Base-by-base conservation (phyloP, 176 grass and related monocot genomes). In the Musa troglodytarum region DNA sequence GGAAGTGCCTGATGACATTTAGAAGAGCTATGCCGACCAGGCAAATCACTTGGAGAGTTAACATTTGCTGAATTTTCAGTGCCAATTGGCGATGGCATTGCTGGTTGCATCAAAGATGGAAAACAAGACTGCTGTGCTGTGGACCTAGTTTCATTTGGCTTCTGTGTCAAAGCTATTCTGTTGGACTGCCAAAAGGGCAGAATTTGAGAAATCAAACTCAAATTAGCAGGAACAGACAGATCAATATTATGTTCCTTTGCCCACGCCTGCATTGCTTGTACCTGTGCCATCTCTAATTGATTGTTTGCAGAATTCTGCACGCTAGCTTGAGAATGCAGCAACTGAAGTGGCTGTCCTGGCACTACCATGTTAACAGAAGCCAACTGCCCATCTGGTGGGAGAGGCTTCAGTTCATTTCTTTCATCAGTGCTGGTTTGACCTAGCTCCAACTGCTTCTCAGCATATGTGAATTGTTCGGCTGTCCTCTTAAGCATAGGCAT, bases 191-290 rank as follows among this genome's bases (percentile, higher is more conserved):
- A 88, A 17, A 87, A 58, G 0, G 89, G 94, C 58, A 93, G 58
- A 56, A 99, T 20, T 83, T 99, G 96, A 78, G 91, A 84, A 77
- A 99, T 76, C 65, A 86, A 71, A 80, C 65, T 89, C 61, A 85
- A 72, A 63, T 92, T 92, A 64, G 91, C 88, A 76, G 96, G 86
- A 88, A 87, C 84, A 56, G 96, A 88, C 69, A 99, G 78, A 63
- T 92, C 96, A 1, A 99, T 17, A 19, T 94, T 94, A 68, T 88
- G 63, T 53, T 94, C 86, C 74, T 94, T 94, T 53, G 88, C 96
- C 88, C 91, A 99, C 24, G 76, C 80, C 77, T 89, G 88, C 84
- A 94, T 76, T 68, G 85, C 81, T 89, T 94, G 95, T 49, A 89
- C 72, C 75, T 96, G 88, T 9, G 80, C 19, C 63, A 88, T 81